Base-by-base conservation (phyloP, 768 basidiomycete genomes). In the Suillus luteus region DNA sequence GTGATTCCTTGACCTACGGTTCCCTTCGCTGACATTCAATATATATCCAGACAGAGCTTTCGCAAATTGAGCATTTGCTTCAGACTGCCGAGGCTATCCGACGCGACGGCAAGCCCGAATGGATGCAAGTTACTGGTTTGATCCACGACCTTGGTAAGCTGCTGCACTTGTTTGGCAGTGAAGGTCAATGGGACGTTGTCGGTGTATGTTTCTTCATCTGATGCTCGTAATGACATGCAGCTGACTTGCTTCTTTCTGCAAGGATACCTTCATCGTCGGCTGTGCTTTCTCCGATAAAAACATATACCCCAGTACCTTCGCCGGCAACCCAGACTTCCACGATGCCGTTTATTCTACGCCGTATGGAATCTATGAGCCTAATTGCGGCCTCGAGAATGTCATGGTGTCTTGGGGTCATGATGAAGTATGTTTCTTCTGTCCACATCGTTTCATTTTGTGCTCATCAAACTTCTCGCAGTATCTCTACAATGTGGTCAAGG, bases 171-270 rank as follows among this genome's bases (percentile, higher is more conserved):
- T 94, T 93, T 72, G 91, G 88, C 35, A 91, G 92, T 2, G 81
- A 92, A 72, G 94, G 94, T 7, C 94, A 96, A 77, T 96, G 95
- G 95, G 94, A 95, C 66, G 94, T 96, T 57, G 95, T 96, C 33
- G 95, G 94, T 58, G 91, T 91, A 76, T 70, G 81, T 81, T 51
- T 57, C 10, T 57, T 55, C 38, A 11, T 41, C 52, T 24, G 22
- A 24, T 8, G 35, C 10, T 31, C 19, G 24, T 62, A 24, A 38
- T 1, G 38, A 48, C 7, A 0, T 22, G 22, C 2, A 22, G 60
- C 60, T 38, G 55, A 57, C 44, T 37, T 44, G 24, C 55, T 65
- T 35, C 52, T 60, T 14, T 68, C 40, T 40, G 9, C 48, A 55
- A 85, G 85, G 89, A 90, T 68, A 90, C 89, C 0, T 90, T 87